Base-by-base conservation (phyloP, 2,329 filamentous ascomycete species). In the Xylaria sp. region DNA sequence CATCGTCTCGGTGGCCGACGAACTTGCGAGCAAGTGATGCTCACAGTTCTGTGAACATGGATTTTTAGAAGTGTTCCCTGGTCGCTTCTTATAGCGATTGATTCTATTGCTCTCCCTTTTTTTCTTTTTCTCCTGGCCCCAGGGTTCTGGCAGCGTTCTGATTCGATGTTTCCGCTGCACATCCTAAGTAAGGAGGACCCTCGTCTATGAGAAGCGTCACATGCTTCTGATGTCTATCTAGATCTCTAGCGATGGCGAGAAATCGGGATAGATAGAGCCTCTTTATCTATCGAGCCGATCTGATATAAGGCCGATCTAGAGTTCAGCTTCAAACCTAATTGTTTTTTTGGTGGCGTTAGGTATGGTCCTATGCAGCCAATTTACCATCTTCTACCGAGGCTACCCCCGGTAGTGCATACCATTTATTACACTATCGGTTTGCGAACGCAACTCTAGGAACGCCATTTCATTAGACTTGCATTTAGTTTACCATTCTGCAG, bases 391-490 rank as follows among this genome's bases (percentile, higher is more conserved):
- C 33, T 39, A 50, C 13, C 11, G 5, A 4, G 15, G 39, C 39
- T 44, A 44, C 17, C 39, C 39, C 15, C 39, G n/a, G 4, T 44
- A 3, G 39, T n/a, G 5, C 20, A 22, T 22, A 17, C 7, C 3
- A 31, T 13, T 29, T 11, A 42, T 7, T 20, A 27, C 55, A 58
- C 36, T 59, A 39, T 66, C 27, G 29, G 29, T 20, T 22, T 13
- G 47, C 29, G 9, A 27, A 45, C 22, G 59, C 2, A 6, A 59
- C 45, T 47, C 64, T 47, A 61, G 54, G 47, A 44, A 47, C 57
- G 53, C 65, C 65, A 27, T 61, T 57, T 67, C 61, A 65, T 67
- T 65, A 67, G 56, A 61, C 51, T 39, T 49, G 39, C 42, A 39
- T 57, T 49, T 47, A 39, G 33, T 29, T 42, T 55, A 29, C 53